Conservation (phyloP, 1,284 basidiomycete genomes). For the Microstroma glucosiphilum region DNA sequence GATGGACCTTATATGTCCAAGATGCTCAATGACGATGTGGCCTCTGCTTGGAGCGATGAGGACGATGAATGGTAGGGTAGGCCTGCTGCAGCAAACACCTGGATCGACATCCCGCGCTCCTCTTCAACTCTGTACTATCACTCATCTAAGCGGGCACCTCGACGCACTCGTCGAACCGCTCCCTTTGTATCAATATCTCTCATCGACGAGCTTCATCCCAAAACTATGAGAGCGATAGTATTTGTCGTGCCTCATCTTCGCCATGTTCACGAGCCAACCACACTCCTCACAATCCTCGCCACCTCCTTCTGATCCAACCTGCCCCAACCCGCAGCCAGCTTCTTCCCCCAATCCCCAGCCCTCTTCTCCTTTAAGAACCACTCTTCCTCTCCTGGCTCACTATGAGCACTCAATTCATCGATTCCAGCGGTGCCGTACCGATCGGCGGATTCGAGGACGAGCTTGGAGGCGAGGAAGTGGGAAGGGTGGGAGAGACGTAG, state of each 20-base stretch:
- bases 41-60: conserved; percentile 2
- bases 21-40: not conserved
- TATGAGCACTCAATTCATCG: not conserved
- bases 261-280: too few relatives aligned
- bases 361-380: not conserved
- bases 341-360: not conserved
- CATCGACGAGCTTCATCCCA: too few relatives aligned
- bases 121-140: too few relatives aligned
- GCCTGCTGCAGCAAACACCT: not conserved
- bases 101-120: not conserved
- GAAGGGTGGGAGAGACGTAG: conserved; percentile 21
- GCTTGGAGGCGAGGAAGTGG: conserved; percentile 29
- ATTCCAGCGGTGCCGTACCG: not conserved
- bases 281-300: too few relatives aligned
- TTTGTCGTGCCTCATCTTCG: too few relatives aligned
- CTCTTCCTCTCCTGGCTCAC: not conserved
- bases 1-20: conserved; percentile 69
- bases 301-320: too few relatives aligned
- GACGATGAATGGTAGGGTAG: conserved; percentile 3
- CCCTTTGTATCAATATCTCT: too few relatives aligned
- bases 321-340: not conserved
- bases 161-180: too few relatives aligned
- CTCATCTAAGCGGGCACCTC: too few relatives aligned
- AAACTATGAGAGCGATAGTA: too few relatives aligned
- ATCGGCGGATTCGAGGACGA: not conserved